Base-by-base conservation (phyloP, 129 eudicot genomes). In the Pittosporum tobira region DNA sequence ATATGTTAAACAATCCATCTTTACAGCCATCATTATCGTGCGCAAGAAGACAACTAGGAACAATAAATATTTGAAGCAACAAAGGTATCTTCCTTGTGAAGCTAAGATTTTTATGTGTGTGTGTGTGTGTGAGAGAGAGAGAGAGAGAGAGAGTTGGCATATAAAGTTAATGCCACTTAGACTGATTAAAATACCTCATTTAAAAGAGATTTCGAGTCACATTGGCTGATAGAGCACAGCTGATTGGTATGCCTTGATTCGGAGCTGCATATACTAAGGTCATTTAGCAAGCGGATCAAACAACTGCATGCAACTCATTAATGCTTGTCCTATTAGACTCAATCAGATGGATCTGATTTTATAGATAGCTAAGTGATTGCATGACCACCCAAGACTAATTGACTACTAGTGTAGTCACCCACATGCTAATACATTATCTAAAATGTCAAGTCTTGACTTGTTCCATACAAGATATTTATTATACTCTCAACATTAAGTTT, bases 221-320 rank as follows among this genome's bases (percentile, higher is more conserved):
- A 83, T 19, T 75, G 80, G 73, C 93, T 83, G 60, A 83, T 79
- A 57, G 86, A 83, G 50, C 93, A 79, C 43, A 83, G 53, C 68
- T 79, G 80, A 49, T 83, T 76, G 38, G 93, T 79, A 28, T 83
- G 86, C 29, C 61, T 66, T 54, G 86, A 83, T 64, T 83, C 79
- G 43, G 83, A 69, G 67, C 93, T 83, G 86, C 61, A 51, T 13
- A 38, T 3, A 50, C n/a, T n/a, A 37, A 18, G 61, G 18, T 29
- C 15, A 64, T 21, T 26, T 15, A 38, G 45, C 10, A 28, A 44
- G 52, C 18, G 20, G 59, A 36, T 38, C 13, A 26, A 15, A 46
- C 18, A 38, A 69, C 63, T 43, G 53, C 22, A 49, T 24, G 18
- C 34, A 52, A 38, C 38, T 64, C 6, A 36, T n/a, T 15, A 23